Evolutionary conservation across 2,329 filamentous ascomycete genomes (phyloP).

Genomic region (Aureobasidium sp.): DNA sequence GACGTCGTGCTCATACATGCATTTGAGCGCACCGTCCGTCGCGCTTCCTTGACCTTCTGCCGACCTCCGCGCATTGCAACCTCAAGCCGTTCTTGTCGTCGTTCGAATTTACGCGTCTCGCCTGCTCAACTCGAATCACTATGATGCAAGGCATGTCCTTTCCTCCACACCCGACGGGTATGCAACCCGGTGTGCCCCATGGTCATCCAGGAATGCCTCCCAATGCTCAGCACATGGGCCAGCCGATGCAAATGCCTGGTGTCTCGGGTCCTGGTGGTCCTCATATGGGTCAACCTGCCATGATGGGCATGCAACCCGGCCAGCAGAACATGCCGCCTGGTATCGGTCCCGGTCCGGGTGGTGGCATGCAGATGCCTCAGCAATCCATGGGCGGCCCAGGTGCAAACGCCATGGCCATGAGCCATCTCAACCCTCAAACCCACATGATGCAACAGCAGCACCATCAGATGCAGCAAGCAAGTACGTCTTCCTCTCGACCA

Average conservation of each 20-base stretch:
- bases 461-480: constrained; percentile 27
- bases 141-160: constrained; percentile 42
- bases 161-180: constrained; percentile 61
- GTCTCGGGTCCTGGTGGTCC: constrained; percentile 64
- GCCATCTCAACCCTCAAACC: constrained; percentile 61
- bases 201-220: constrained; percentile 58
- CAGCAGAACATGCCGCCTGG: constrained; percentile 45
- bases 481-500: constrained; percentile 21
- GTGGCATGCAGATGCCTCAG: constrained; percentile 29
- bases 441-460: constrained; percentile 46
- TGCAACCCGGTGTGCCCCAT: constrained; percentile 63
- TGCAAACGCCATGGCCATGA: constrained; percentile 61
- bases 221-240: constrained; percentile 62
- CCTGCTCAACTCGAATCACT: constrained; percentile 3
- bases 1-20: constrained; percentile 3
- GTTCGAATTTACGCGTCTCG: constrained; percentile 4
- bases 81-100: constrained; percentile 1
- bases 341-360: constrained; percentile 24
- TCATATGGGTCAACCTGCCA: constrained; percentile 63
- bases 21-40: constrained; percentile 3
- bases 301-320: constrained; percentile 74
- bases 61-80: background rate
- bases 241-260: constrained; percentile 65
- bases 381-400: constrained; percentile 42
- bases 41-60: background rate